phyloP scores from a whole-genome alignment of 2,329 filamentous ascomycete species.

The Colletotrichum sp. region DNA sequence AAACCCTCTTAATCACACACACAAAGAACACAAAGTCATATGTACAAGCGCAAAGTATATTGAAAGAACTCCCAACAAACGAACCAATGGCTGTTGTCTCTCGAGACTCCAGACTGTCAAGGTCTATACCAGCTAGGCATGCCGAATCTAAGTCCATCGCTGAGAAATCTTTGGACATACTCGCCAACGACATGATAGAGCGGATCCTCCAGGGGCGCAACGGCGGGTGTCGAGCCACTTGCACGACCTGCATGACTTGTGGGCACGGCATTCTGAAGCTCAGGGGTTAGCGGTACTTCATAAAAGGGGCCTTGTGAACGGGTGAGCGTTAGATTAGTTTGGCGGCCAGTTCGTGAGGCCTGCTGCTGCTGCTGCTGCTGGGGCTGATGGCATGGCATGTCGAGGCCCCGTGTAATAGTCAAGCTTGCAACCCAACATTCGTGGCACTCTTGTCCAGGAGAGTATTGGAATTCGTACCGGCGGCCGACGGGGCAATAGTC shows the following conservation, averaged over 20 bases:
- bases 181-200: neutral
- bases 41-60: neutral
- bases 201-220: neutral
- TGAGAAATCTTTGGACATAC: neutral
- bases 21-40: neutral
- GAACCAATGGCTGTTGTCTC: neutral
- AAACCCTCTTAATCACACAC: neutral
- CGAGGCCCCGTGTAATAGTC: neutral
- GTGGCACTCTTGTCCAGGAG: neutral
- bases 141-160: neutral
- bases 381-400: neutral
- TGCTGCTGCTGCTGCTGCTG: neutral
- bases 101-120: neutral
- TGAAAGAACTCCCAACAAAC: neutral
- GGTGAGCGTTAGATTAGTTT: neutral
- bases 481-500: neutral
- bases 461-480: neutral
- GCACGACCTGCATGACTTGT: neutral
- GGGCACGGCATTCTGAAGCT: neutral
- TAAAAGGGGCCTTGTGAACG: neutral
- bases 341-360: neutral
- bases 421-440: neutral
- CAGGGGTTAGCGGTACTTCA: neutral
- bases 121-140: neutral
- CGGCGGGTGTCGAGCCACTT: neutral